A percentile compares a stretch with the other conserved stretches of the same genome.
Evolutionary conservation across 306 rosid species (phyloP).

Genomic region (Cucurbita argyrosperma): DNA sequence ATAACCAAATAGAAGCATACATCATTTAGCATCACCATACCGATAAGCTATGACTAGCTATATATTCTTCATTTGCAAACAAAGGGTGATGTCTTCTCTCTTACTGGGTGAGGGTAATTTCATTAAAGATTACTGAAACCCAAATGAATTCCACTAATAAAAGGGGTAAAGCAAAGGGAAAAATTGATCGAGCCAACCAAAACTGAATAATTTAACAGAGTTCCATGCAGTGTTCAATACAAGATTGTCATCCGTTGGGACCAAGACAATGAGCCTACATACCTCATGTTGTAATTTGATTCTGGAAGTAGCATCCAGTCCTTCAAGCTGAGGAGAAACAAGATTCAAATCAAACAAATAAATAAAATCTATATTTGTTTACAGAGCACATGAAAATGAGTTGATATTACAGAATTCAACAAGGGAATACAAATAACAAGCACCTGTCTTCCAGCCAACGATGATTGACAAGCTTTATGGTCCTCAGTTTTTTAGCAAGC

Average conservation of each 20-base stretch:
- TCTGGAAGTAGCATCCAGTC: conserved; percentile 71
- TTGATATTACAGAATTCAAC: background rate
- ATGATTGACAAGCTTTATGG: conserved; percentile 75
- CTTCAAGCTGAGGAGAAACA: conserved; percentile 48
- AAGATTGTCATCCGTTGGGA: background rate
- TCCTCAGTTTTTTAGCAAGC: conserved; percentile 56
- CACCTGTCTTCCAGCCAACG: conserved; percentile 92
- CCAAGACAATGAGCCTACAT: background rate
- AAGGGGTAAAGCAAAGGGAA: background rate
- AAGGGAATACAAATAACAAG: conserved; percentile 2
- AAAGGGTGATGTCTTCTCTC: background rate
- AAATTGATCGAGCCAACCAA: background rate
- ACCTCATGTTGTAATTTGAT: conserved; percentile 64
- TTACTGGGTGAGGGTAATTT: background rate
- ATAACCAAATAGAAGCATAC: background rate
- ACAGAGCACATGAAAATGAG: background rate
- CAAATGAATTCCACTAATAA: background rate
- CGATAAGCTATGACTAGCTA: background rate
- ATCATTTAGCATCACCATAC: background rate
- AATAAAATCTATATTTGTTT: background rate
- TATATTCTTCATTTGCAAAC: background rate
- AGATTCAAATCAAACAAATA: conserved; percentile 7
- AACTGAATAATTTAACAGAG: no score
- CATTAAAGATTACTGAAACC: background rate
- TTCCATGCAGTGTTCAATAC: no score